These are phyloP conservation scores for Drosera spatulata DNA, from an alignment of 179 eudicot species.

Conservation along the genomic window DNA sequence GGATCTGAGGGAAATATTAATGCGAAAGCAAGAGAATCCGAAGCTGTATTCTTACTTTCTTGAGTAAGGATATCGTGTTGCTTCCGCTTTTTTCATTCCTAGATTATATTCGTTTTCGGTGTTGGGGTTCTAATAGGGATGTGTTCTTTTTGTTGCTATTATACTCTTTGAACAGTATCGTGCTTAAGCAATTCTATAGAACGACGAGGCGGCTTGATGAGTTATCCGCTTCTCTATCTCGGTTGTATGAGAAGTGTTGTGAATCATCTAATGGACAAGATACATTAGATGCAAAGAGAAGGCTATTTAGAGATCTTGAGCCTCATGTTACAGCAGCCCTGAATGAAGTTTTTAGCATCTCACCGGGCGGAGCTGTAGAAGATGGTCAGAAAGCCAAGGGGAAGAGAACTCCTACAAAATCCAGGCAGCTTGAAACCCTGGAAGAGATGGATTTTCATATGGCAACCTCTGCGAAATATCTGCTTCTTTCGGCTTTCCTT, in stretches of 20 bases:
- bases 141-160: not conserved
- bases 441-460: conserved; percentile 74
- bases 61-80: conserved; percentile 44
- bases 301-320: conserved; percentile 49
- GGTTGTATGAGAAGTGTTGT: conserved; percentile 58
- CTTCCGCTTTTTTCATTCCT: not conserved
- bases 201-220: conserved; percentile 65
- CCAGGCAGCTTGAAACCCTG: conserved; percentile 22
- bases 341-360: conserved; percentile 44
- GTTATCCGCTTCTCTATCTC: conserved; percentile 42
- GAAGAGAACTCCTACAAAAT: conserved; percentile 19
- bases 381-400: conserved; percentile 29
- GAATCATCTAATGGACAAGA: conserved; percentile 50
- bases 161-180: conserved; percentile 40
- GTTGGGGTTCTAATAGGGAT: not conserved
- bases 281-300: conserved; percentile 56
- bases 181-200: conserved; percentile 61
- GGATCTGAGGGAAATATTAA: conserved; percentile 58
- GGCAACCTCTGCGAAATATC: conserved; percentile 85
- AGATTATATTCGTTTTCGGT: conserved; percentile 1
- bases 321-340: conserved; percentile 48
- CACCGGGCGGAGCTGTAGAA: conserved; percentile 22
- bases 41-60: conserved; percentile 71
- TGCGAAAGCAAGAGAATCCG: conserved; percentile 43
- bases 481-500: conserved; percentile 42